These are phyloP conservation scores for Wilcoxina mikolae DNA, from an alignment of 495 filamentous ascomycete genomes.

Conservation along the genomic window DNA sequence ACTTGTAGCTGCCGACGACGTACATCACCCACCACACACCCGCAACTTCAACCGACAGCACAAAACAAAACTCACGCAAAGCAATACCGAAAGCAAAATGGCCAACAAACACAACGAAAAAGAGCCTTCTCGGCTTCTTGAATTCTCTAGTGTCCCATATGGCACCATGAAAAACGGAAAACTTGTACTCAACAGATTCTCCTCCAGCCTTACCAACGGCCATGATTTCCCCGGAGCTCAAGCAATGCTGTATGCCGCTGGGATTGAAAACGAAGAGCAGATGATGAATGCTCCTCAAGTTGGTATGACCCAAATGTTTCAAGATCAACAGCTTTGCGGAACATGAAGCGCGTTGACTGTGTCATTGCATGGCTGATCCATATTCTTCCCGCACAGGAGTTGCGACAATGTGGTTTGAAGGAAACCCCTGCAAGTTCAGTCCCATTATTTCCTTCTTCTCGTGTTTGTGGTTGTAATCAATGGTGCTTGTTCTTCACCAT, in stretches of 20 bases:
- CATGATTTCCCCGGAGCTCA: slow-evolving; percentile 93
- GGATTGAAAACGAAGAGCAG: slow-evolving; percentile 63
- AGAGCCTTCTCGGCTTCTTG: slow-evolving; percentile 24
- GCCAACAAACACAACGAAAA: slow-evolving; percentile 7
- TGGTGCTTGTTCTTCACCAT: neutral
- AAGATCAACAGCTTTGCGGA: too few relatives aligned
- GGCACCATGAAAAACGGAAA: slow-evolving; percentile 44
- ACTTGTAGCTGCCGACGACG: neutral
- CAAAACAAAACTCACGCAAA: neutral
- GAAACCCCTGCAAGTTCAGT: slow-evolving; percentile 66
- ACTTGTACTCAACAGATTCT: slow-evolving; percentile 53
- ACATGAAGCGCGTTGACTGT: too few relatives aligned
- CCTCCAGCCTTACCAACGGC: slow-evolving; percentile 54
- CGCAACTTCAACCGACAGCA: neutral
- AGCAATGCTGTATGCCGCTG: slow-evolving; percentile 94
- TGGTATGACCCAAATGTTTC: slow-evolving; percentile 36
- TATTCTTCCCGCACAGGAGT: slow-evolving; percentile 29
- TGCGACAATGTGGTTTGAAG: slow-evolving; percentile 95
- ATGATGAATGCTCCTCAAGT: slow-evolving; percentile 90
- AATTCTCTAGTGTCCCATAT: slow-evolving; percentile 23
- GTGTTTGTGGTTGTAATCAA: neutral
- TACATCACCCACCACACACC: neutral
- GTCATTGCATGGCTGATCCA: slow-evolving; percentile 6
- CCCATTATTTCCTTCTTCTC: neutral
- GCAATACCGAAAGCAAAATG: slow-evolving; percentile 16